A percentile compares a stretch with the other conserved stretches of the same genome.
Conservation (phyloP, 192 early-diverging fungal genomes). For the Coemansia sp. region DNA sequence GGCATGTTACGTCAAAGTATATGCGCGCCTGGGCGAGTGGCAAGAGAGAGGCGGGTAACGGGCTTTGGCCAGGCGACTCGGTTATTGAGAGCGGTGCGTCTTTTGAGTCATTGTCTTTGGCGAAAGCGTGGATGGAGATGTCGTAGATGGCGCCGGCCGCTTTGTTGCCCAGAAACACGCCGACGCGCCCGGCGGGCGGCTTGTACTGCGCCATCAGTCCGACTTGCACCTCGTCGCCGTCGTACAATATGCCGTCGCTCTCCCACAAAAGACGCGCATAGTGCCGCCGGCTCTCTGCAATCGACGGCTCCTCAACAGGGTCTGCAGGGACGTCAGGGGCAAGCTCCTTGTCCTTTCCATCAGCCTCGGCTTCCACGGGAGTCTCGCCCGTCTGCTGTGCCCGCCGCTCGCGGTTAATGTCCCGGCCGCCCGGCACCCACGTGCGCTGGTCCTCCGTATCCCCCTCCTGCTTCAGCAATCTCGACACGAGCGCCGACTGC, state of each 20-base stretch:
- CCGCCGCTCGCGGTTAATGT: constrained; percentile 64
- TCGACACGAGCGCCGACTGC: constrained; percentile 81
- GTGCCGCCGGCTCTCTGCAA: constrained; percentile 40
- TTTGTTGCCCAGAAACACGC: constrained; percentile 90
- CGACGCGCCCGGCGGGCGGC: constrained; percentile 80
- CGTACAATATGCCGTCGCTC: constrained; percentile 86
- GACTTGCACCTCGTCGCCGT: constrained; percentile 85
- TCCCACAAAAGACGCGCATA: constrained; percentile 65
- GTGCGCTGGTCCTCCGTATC: constrained; percentile 95
- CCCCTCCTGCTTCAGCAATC: constrained; percentile 78
- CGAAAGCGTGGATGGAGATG: constrained; percentile 58
- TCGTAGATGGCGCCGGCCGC: constrained; percentile 65
- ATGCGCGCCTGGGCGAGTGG: constrained; percentile 56
- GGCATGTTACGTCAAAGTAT: constrained; percentile 76
- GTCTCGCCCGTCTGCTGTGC: neutral
- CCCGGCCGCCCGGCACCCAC: constrained; percentile 89
- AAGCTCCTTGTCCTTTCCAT: neutral
- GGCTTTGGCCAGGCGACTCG: constrained; percentile 60
- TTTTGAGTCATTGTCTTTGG: constrained; percentile 24
- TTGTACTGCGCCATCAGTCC: constrained; percentile 95
- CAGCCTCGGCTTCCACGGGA: neutral
- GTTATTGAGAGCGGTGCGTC: constrained; percentile 52
- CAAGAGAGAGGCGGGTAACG: constrained; percentile 70
- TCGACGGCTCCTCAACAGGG: constrained; percentile 22
- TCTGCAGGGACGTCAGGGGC: neutral